phyloP scores from a whole-genome alignment of 2,329 filamentous ascomycete species.

The Curvularia spicifera region DNA sequence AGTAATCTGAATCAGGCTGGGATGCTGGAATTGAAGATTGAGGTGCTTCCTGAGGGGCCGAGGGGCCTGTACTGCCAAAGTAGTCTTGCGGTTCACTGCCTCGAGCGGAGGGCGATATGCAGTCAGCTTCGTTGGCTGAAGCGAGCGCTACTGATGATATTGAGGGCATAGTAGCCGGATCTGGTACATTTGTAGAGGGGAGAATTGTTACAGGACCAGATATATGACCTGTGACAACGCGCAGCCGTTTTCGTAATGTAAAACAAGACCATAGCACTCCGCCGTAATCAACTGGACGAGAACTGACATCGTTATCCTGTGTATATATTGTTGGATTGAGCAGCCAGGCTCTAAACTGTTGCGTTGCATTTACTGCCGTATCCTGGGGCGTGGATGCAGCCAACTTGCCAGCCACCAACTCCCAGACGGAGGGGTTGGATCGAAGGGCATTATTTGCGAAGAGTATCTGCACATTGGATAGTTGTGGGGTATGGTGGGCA shows the following conservation, averaged over 20 bases:
- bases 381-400: slow-evolving; percentile 47
- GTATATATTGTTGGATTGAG: slow-evolving; percentile 62
- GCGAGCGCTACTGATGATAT: slow-evolving; percentile 26
- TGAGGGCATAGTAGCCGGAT: slow-evolving; percentile 35
- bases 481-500: slow-evolving; percentile 59
- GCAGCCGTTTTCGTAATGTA: slow-evolving; percentile 71
- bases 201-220: slow-evolving; percentile 23
- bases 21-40: slow-evolving; percentile 15
- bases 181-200: slow-evolving; percentile 47
- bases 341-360: slow-evolving; percentile 73
- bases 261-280: slow-evolving; percentile 73
- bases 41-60: slow-evolving; percentile 20
- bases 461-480: slow-evolving; percentile 62
- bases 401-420: slow-evolving; percentile 61
- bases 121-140: slow-evolving; percentile 20
- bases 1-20: slow-evolving; percentile 13
- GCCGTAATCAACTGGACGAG: slow-evolving; percentile 62
- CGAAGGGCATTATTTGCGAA: slow-evolving; percentile 74
- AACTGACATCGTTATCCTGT: slow-evolving; percentile 60
- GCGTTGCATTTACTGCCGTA: slow-evolving; percentile 29
- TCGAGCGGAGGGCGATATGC: slow-evolving; percentile 18
- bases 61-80: slow-evolving; percentile 46
- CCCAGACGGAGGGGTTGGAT: slow-evolving; percentile 61
- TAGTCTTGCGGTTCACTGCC: slow-evolving; percentile 50
- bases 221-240: slow-evolving; percentile 66